Conservation (phyloP, 23 red algal genomes). For the Gracilaria domingensis region DNA sequence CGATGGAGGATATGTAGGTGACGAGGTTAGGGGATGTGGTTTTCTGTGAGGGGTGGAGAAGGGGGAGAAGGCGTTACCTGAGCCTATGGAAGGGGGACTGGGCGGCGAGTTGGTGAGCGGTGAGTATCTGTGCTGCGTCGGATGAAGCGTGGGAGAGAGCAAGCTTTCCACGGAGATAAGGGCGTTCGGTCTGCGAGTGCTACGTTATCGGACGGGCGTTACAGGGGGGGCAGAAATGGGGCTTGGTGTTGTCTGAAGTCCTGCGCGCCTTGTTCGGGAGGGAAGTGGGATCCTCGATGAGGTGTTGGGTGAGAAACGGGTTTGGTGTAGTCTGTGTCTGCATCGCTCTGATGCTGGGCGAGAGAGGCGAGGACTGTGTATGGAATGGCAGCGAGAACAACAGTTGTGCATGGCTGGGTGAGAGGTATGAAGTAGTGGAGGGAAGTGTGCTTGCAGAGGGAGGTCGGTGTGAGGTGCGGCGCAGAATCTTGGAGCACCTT, state of each 20-base stretch:
- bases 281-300: background rate
- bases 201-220: constrained; percentile 3
- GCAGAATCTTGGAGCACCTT: too few relatives aligned
- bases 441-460: too few relatives aligned
- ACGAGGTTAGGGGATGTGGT: background rate
- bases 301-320: background rate
- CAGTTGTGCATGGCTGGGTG: background rate
- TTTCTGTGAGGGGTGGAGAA: background rate
- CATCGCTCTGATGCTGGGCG: background rate
- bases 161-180: background rate
- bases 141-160: background rate
- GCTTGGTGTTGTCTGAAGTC: background rate
- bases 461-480: too few relatives aligned
- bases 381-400: background rate
- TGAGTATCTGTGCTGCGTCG: background rate
- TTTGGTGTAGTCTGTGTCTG: background rate
- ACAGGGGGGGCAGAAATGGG: background rate
- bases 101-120: too few relatives aligned
- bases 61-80: too few relatives aligned
- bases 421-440: too few relatives aligned
- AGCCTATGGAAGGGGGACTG: background rate
- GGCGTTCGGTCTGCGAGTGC: background rate
- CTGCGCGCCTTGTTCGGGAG: background rate
- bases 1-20: background rate
- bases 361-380: background rate